Evolutionary conservation across 2,329 filamentous ascomycete species (phyloP), one percentile per base, ranked within the genome.

Genomic region (Verticillium zaregamsianum): DNA sequence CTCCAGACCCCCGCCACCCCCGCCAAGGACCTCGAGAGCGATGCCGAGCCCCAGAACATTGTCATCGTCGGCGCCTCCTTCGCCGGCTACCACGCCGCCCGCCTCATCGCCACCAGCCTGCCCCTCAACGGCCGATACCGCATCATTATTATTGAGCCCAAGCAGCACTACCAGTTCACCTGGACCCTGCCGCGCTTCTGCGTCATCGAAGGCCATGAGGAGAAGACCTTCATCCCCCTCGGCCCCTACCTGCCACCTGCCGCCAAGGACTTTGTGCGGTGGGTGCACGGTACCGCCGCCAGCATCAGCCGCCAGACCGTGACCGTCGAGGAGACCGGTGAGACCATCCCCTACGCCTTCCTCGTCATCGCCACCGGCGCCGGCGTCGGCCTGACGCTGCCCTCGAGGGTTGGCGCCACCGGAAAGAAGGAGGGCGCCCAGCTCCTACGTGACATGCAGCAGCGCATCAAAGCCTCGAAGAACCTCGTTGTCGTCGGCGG

Each of bases 161-260:
- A 86, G 68, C 80, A 78, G 3, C 85, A 88, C 70, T 85, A 88
- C 69, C 81, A 88, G 65, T 86, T 84, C 66, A 82, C 83, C 0
- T 89, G 84, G 78, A 79, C 82, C 14, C 78, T 88, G 40, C 86
- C 86, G 0, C 79, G 86, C 4, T 86, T 83, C 68, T 82, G 79
- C 49, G 85, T 88, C 15, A 74, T 84, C 5, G 71, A 76, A n/a
- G 80, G 79, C 23, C 81, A 86, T 56, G 85, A 87, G 64, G 71
- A 83, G 61, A 83, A 83, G 66, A 84, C 83, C 0, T 88, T 88
- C 64, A 83, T 89, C 54, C 86, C 86, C 0, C 88, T 87, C 63
- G 78, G 77, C 0, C 72, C 72, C 4, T 74, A 79, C 49, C 66
- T 83, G 3, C 70, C 68, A 1, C 66, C 64, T 0, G 74, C 70